Evolutionary conservation across 2,329 filamentous ascomycete species (phyloP).

Genomic region (Claviceps pusilla): DNA sequence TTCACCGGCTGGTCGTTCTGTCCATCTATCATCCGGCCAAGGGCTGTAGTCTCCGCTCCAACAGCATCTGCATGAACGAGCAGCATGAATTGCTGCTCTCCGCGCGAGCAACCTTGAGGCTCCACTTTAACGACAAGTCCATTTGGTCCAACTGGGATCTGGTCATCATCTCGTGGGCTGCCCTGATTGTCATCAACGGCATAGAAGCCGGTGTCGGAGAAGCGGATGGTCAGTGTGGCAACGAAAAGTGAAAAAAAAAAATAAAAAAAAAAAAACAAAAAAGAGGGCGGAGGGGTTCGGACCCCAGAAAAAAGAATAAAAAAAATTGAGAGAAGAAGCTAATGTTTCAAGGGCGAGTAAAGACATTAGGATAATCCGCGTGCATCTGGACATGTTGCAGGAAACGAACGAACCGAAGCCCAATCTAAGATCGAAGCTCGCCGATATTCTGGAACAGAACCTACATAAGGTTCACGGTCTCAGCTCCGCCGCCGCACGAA

Average conservation of each 20-base stretch:
- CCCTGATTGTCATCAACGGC: slow-evolving; percentile 27
- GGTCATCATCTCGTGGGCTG: slow-evolving; percentile 29
- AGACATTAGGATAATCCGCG: slow-evolving; percentile 15
- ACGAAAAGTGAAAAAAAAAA: no score
- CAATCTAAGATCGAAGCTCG: slow-evolving; percentile 10
- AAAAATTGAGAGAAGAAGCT: no score
- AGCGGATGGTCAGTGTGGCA: slow-evolving; percentile 15
- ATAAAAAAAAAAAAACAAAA: no score
- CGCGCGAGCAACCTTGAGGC: slow-evolving; percentile 23
- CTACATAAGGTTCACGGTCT: slow-evolving; percentile 13
- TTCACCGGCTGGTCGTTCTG: slow-evolving; percentile 26
- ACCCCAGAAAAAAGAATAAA: no score
- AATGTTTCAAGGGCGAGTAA: neutral
- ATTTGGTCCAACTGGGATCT: slow-evolving; percentile 31
- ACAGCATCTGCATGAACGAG: slow-evolving; percentile 22
- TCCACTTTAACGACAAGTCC: slow-evolving; percentile 24
- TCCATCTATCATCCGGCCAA: slow-evolving; percentile 28
- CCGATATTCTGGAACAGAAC: slow-evolving; percentile 11
- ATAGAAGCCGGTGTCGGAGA: slow-evolving; percentile 25
- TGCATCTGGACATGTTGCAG: slow-evolving; percentile 15
- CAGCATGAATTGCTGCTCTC: slow-evolving; percentile 27
- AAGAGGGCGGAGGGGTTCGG: no score
- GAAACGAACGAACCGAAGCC: slow-evolving; percentile 15
- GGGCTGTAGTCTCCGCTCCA: slow-evolving; percentile 22
- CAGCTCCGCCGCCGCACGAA: neutral